Conservation (phyloP, 2,329 filamentous ascomycete genomes). For the Fusarium cicatricum region DNA sequence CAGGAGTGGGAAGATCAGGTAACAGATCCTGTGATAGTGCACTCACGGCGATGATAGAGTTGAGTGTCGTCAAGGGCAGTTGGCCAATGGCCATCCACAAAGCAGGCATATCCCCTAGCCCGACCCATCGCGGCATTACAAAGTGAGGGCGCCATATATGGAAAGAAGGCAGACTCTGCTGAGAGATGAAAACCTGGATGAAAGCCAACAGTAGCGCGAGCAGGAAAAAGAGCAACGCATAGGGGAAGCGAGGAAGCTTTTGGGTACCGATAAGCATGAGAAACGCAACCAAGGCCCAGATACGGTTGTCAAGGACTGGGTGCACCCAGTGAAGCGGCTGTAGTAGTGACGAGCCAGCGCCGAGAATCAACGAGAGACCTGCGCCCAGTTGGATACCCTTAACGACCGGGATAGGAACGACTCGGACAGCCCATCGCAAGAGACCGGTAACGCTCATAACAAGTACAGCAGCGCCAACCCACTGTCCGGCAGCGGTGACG, state of each 20-base stretch:
- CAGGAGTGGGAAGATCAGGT: slow-evolving; percentile 71
- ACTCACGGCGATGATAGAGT: slow-evolving; percentile 88
- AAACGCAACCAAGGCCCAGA: slow-evolving; percentile 81
- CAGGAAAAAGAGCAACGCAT: slow-evolving; percentile 76
- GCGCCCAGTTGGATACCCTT: slow-evolving; percentile 96
- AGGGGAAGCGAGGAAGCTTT: slow-evolving; percentile 73
- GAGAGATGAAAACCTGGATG: slow-evolving; percentile 46
- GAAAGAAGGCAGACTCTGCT: slow-evolving; percentile 58
- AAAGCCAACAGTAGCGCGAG: slow-evolving; percentile 73
- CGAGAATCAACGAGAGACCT: slow-evolving; percentile 82
- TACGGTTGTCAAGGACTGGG: slow-evolving; percentile 77
- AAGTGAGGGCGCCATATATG: slow-evolving; percentile 67
- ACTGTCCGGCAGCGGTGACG: slow-evolving; percentile 79
- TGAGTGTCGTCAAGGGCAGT: slow-evolving; percentile 88
- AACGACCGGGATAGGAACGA: slow-evolving; percentile 85
- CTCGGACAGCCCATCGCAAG: slow-evolving; percentile 75
- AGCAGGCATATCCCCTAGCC: slow-evolving; percentile 44
- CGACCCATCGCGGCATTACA: slow-evolving; percentile 47
- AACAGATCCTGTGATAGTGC: slow-evolving; percentile 82
- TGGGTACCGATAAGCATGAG: slow-evolving; percentile 74
- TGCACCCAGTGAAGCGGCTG: slow-evolving; percentile 72
- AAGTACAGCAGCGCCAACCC: slow-evolving; percentile 77
- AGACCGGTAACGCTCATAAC: slow-evolving; percentile 81
- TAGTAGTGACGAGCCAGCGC: slow-evolving; percentile 75
- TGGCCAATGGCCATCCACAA: slow-evolving; percentile 78